These are phyloP conservation scores for Nigrospora sphaerica DNA, from an alignment of 2,329 filamentous ascomycete species.

Conservation along the genomic window DNA sequence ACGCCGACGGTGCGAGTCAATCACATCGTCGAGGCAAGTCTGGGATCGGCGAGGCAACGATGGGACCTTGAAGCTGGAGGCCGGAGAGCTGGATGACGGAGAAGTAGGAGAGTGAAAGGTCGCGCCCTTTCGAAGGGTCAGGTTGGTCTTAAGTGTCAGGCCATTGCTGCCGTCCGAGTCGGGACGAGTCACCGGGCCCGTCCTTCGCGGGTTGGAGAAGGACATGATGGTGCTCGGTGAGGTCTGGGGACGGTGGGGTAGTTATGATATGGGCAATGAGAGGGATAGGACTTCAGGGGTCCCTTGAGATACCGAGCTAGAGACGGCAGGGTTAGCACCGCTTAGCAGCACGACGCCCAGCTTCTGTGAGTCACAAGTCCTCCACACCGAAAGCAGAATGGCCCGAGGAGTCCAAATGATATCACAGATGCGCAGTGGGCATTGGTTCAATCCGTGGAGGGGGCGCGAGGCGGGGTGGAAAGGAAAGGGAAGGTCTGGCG, in stretches of 20 bases:
- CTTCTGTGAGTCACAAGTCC: constrained; percentile 23
- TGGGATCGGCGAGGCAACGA: constrained; percentile 58
- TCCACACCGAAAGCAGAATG: constrained; percentile 16
- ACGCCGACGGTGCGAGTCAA: constrained; percentile 62
- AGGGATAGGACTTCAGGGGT: constrained; percentile 12
- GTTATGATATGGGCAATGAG: constrained; percentile 8
- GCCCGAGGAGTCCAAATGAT: constrained; percentile 16
- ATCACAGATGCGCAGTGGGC: constrained; percentile 14
- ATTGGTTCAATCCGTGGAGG: constrained; percentile 16
- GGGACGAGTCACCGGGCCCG: constrained; percentile 31
- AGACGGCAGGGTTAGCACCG: constrained; percentile 20
- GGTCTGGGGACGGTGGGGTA: constrained; percentile 16
- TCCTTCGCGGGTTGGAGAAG: constrained; percentile 39
- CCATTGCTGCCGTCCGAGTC: constrained; percentile 31
- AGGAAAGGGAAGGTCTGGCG: too few relatives aligned
- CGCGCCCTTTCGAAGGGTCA: constrained; percentile 62
- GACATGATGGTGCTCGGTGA: constrained; percentile 32
- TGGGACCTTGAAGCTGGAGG: constrained; percentile 37
- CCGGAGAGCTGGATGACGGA: constrained; percentile 29
- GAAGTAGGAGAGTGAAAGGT: constrained; percentile 53
- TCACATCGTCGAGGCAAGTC: constrained; percentile 63
- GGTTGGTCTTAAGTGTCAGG: constrained; percentile 45
- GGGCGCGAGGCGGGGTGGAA: too few relatives aligned
- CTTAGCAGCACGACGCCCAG: constrained; percentile 18
- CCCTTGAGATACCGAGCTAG: constrained; percentile 1